Evolutionary conservation across 345 rosid species (phyloP).

Genomic region (Capsella bursapastoris): DNA sequence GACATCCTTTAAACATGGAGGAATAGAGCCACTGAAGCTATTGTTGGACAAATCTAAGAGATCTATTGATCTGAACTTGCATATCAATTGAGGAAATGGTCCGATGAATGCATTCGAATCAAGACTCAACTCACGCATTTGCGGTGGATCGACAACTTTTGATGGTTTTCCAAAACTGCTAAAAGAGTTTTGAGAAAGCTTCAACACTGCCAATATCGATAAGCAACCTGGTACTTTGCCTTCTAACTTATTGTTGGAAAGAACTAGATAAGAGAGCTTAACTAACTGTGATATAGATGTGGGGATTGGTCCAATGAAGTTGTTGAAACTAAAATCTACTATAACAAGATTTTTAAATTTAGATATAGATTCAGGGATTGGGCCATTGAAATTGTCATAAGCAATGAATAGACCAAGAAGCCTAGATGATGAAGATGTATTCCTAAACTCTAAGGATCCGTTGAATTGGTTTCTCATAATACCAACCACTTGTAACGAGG

Average conservation of each 20-base stretch:
- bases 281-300: not conserved
- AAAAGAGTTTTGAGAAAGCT: constrained; percentile 2
- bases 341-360: not conserved
- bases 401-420: not conserved
- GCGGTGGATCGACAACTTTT: not conserved
- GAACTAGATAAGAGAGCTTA: constrained; percentile 21
- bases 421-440: not conserved
- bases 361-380: not conserved
- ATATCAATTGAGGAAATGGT: constrained; percentile 42
- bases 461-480: not conserved
- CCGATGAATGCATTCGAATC: not conserved
- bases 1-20: constrained; percentile 32
- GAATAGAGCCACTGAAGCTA: constrained; percentile 40
- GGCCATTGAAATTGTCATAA: not conserved
- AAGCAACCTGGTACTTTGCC: not conserved
- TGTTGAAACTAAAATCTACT: not conserved
- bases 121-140: not conserved
- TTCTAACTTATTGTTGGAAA: constrained; percentile 43
- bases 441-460: constrained; percentile 1
- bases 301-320: not conserved
- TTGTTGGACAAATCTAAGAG: constrained; percentile 52
- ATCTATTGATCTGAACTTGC: constrained; percentile 11
- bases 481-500: not conserved
- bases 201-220: not conserved
- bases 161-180: not conserved